Base-by-base conservation (phyloP, 257 asterid genomes). In the Leptodermis oblonga region DNA sequence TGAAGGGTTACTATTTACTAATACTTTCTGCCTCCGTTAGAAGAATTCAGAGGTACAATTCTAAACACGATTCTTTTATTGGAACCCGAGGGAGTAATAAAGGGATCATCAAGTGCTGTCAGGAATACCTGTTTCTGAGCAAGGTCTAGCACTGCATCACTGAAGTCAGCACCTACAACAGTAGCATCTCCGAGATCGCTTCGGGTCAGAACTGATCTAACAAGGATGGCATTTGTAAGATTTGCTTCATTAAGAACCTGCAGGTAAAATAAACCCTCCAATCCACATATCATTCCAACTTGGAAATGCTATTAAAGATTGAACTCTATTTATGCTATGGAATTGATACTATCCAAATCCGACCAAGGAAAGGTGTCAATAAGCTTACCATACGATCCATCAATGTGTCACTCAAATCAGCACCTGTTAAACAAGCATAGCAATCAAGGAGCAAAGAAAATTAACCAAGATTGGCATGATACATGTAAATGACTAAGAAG, bases 381-480 rank as follows among this genome's bases (percentile, higher is more conserved):
- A 20, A 67, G 68, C 87, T 76, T 79, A 92, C 96, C 98, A 93
- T 93, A 42, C 97, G 98, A 75, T 93, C 98, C 97, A 90, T 90
- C 72, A 90, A 86, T 4, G 98, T 90, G 78, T 93, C 97, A 31
- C 97, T 93, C 80, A 93, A 75, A 82, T 93, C 98, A 0, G 98
- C 98, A 52, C 98, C 98, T 93, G 86, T 36, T 43, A 48, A 37
- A 51, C 36, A 46, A 42, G 37, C 62, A 69, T 13, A 36, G 3
- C 23, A 51, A 54, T 43, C 62, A 42, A 43, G 20, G 8, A 54
- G 25, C 23, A 1, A 34, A 3, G 7, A 68, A 49, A 46, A 4
- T 4, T 31, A 5, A 31, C 26, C 49, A 12, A 20, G 5, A 11
- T 11, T 48, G 13, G 20, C 18, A 17, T 7, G 39, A 7, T 41